Evolutionary conservation across 164 flowering plant genomes (phyloP), one percentile per base, ranked within the genome.

Genomic region (Nelumbo lutea): DNA sequence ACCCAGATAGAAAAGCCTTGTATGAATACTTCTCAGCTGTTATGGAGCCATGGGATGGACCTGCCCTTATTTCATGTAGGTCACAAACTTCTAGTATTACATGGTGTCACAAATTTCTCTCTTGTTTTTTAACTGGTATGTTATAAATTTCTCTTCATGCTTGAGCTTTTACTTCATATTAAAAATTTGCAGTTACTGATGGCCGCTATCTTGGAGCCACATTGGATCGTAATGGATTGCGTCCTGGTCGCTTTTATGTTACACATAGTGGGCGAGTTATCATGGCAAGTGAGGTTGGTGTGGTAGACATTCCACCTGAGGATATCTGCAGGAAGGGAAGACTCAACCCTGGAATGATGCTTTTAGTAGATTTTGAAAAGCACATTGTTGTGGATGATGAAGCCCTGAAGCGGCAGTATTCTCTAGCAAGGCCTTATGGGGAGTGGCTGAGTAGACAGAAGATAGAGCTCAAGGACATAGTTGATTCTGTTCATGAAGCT

Each of bases 211-310:
- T 96, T 61, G 99, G 99, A 85, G 99, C 99, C 68, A 96, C 99
- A 62, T 73, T 96, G 79, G 99, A 96, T 71, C 87, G 98, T 6
- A 96, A 96, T 84, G 99, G 99, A 11, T 76, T 93, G 63, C 95
- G 99, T 45, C 99, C 99, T 1, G 99, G 99, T 69, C 90, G 99
- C 9, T 96, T 96, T 79, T 96, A 93, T 43, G 62, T 93, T 47
- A 96, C 99, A 10, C 93, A 88, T 68, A 88, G 97, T 76, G 97
- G 98, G 14, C 83, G 99, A 61, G 98, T 93, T 59, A 84, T 96
- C 68, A 93, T 96, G 99, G 99, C 98, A 10, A 96, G 99, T 86
- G 99, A 96, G 84, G 99, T 96, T 77, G 99, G 99, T 64, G 99
- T 93, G 3, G 97, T 96, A 40, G 98, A 96, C 74, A 84, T 96